These are phyloP conservation scores for Rhodocollybia butyracea DNA, from an alignment of 768 basidiomycete genomes.

Conservation along the genomic window DNA sequence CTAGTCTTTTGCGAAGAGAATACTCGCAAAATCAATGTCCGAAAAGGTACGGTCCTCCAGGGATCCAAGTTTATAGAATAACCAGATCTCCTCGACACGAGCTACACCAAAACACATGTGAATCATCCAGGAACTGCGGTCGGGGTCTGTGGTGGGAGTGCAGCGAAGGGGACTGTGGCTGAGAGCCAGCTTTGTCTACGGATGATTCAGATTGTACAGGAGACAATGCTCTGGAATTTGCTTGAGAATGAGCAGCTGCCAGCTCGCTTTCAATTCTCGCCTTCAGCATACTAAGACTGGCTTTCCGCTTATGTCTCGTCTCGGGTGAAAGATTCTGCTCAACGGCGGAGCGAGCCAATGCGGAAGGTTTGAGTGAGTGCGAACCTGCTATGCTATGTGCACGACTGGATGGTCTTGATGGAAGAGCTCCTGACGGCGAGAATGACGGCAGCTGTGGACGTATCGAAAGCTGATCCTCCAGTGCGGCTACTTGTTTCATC, in stretches of 20 bases:
- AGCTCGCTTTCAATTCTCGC: conserved; percentile 85
- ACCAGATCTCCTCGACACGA: conserved; percentile 81
- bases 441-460: conserved; percentile 33
- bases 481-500: conserved; percentile 60
- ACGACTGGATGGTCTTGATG: conserved; percentile 4
- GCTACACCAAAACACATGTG: conserved; percentile 88
- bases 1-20: too few relatives aligned
- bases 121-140: conserved; percentile 82
- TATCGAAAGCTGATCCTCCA: conserved; percentile 64
- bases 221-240: conserved; percentile 54
- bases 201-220: conserved; percentile 42
- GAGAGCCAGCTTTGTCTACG: conserved; percentile 28
- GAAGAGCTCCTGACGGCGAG: background rate
- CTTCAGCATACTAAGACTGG: conserved; percentile 87
- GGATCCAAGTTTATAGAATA: conserved; percentile 47
- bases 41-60: too few relatives aligned
- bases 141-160: conserved; percentile 34
- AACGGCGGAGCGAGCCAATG: conserved; percentile 53
- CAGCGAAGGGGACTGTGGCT: conserved; percentile 18
- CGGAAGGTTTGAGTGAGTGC: conserved; percentile 8
- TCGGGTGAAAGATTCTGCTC: conserved; percentile 72
- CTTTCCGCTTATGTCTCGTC: conserved; percentile 76
- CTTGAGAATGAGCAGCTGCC: conserved; percentile 30
- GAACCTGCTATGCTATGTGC: background rate
- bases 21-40: too few relatives aligned